Conservation (phyloP, 345 rosid genomes). For the Psidium friedrichsthalianum region DNA sequence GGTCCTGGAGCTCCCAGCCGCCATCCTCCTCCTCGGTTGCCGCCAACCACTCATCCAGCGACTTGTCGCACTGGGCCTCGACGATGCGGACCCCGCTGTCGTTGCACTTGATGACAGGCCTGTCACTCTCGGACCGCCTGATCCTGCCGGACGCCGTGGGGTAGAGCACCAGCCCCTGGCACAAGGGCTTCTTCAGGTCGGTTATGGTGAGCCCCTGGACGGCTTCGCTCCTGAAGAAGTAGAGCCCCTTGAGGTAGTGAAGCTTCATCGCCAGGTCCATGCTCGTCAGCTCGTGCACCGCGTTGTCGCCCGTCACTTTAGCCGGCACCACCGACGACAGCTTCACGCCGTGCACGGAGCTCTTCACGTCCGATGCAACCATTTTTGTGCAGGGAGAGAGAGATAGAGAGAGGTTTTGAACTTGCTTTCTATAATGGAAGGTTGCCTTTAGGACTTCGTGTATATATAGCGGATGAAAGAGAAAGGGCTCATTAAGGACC, state of each 20-base stretch:
- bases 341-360: constrained; percentile 15
- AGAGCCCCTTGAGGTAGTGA: constrained; percentile 54
- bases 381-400: background rate
- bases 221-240: constrained; percentile 35
- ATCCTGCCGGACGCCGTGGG: constrained; percentile 41
- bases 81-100: constrained; percentile 63
- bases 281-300: constrained; percentile 26
- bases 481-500: background rate
- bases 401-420: background rate
- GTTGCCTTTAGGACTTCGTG: background rate
- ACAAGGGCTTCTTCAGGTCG: constrained; percentile 40
- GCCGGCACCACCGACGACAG: constrained; percentile 62
- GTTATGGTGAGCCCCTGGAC: constrained; percentile 17
- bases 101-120: constrained; percentile 65
- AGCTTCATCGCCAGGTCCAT: constrained; percentile 72
- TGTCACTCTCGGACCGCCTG: constrained; percentile 18
- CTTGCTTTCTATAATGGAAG: background rate
- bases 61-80: constrained; percentile 34
- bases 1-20: constrained; percentile 13
- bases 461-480: background rate
- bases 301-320: constrained; percentile 23
- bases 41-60: constrained; percentile 46
- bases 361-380: background rate
- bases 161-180: constrained; percentile 22
- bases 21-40: background rate